Evolutionary conservation across 768 basidiomycete genomes (phyloP).

Genomic region (Clitopilus hobsonii): DNA sequence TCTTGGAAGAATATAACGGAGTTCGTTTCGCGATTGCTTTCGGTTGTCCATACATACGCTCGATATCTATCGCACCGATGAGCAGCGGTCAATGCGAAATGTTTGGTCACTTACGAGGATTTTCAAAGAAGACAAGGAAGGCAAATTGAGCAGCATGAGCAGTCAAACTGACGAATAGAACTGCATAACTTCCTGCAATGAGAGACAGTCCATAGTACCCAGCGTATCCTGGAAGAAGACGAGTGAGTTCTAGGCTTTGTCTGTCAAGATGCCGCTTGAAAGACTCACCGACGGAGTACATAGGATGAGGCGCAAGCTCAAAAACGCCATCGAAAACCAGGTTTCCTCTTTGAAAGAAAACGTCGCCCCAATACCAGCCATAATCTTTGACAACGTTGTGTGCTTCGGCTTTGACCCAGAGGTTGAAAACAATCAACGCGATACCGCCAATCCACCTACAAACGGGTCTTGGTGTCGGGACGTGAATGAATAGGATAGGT

Average conservation of each 20-base stretch:
- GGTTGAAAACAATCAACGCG: slow-evolving; percentile 85
- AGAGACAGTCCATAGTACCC: slow-evolving; percentile 96
- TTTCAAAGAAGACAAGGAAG: slow-evolving; percentile 94
- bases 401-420: slow-evolving; percentile 98
- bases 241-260: too few relatives aligned
- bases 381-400: slow-evolving; percentile 98
- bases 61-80: slow-evolving; percentile 59
- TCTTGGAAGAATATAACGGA: slow-evolving; percentile 40
- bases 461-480: too few relatives aligned
- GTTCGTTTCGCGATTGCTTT: slow-evolving; percentile 86
- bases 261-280: too few relatives aligned
- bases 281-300: slow-evolving; percentile 82
- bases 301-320: slow-evolving; percentile 88
- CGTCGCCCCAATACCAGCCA: slow-evolving; percentile 97
- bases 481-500: slow-evolving; percentile 7
- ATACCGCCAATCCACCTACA: slow-evolving; percentile 83
- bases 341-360: slow-evolving; percentile 88
- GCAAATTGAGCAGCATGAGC: slow-evolving; percentile 96
- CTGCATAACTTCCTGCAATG: slow-evolving; percentile 82
- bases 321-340: slow-evolving; percentile 98
- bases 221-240: slow-evolving; percentile 63
- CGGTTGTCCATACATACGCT: slow-evolving; percentile 88
- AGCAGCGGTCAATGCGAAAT: neutral
- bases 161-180: slow-evolving; percentile 89
- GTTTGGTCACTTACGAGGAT: slow-evolving; percentile 69